Percentiles rank a stretch among this genome's conserved stretches.
Conservation (phyloP, 2,329 filamentous ascomycete species). For the Nemania sp. region DNA sequence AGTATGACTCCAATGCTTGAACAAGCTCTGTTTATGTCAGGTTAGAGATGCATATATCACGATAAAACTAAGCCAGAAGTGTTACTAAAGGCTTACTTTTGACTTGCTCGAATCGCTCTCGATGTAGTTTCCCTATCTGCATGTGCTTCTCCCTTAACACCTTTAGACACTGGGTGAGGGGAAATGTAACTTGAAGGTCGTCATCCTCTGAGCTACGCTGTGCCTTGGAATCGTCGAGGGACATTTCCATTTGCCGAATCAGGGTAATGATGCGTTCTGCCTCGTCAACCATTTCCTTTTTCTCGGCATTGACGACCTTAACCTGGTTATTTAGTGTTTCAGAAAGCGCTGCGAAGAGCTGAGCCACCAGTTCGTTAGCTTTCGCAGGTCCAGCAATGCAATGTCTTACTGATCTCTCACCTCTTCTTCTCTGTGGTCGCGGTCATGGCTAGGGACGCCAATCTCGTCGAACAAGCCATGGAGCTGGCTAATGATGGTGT, state of each 20-base stretch:
- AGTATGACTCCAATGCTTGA: constrained; percentile 93
- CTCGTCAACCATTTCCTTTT: constrained; percentile 90
- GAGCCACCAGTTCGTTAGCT: constrained; percentile 38
- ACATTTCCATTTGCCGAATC: constrained; percentile 94
- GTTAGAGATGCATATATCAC: constrained; percentile 25
- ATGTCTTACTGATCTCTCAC: constrained; percentile 61
- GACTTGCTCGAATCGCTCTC: constrained; percentile 93
- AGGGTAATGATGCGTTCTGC: constrained; percentile 84
- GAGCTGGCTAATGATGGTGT: constrained; percentile 90
- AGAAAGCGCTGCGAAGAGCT: constrained; percentile 93
- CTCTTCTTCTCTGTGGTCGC: constrained; percentile 89
- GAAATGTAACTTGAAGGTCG: constrained; percentile 82
- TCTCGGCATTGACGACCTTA: constrained; percentile 85
- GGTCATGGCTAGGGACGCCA: constrained; percentile 92
- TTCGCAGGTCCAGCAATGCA: constrained; percentile 14
- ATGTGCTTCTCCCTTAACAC: constrained; percentile 86
- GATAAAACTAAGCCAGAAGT: constrained; percentile 30
- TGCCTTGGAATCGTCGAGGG: constrained; percentile 80
- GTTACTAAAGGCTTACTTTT: constrained; percentile 72
- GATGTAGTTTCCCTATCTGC: constrained; percentile 83
- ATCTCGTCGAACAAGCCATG: constrained; percentile 98
- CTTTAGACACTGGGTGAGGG: constrained; percentile 83
- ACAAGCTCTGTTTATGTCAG: constrained; percentile 76
- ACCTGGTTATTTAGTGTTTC: constrained; percentile 93
- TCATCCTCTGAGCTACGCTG: constrained; percentile 73